Evolutionary conservation across 1,284 basidiomycete species (phyloP).

Genomic region (Thecaphora frezii): DNA sequence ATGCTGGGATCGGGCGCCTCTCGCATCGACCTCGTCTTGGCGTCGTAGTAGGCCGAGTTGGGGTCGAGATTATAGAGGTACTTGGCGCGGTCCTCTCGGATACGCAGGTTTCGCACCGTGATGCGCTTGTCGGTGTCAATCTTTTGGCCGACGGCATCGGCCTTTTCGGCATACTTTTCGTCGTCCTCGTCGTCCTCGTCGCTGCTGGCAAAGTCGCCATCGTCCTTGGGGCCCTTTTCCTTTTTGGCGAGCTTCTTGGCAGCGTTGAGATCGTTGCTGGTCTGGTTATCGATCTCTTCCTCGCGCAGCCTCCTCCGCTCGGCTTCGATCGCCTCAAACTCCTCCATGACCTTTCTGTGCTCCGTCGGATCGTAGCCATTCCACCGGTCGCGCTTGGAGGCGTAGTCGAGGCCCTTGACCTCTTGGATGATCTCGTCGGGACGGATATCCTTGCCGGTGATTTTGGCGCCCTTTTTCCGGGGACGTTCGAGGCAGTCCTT

Average conservation of each 20-base stretch:
- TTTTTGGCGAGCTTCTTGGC: conserved; percentile 82
- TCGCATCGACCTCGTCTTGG: conserved; percentile 98
- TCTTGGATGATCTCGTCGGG: conserved; percentile 87
- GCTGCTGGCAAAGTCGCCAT: conserved; percentile 76
- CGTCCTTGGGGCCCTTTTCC: conserved; percentile 61
- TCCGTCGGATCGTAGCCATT: conserved; percentile 92
- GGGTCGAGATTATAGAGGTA: conserved; percentile 96
- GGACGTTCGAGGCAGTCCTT: conserved; percentile 94
- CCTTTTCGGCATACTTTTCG: conserved; percentile 81
- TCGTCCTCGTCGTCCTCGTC: conserved; percentile 64
- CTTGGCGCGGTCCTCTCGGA: conserved; percentile 98
- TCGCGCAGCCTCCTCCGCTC: conserved; percentile 86
- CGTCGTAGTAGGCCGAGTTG: conserved; percentile 96
- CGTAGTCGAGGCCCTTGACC: conserved; percentile 68
- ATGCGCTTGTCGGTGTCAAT: conserved; percentile 96
- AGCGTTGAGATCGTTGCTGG: conserved; percentile 62
- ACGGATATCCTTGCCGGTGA: conserved; percentile 83
- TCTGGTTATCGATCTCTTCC: conserved; percentile 95
- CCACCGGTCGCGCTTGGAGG: conserved; percentile 95
- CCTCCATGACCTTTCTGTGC: conserved; percentile 84
- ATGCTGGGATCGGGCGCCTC: conserved; percentile 83
- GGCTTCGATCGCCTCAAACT: conserved; percentile 83
- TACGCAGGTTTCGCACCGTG: conserved; percentile 95
- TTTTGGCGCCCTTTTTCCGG: conserved; percentile 92
- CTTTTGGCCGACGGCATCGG: conserved; percentile 95